Percentiles rank a stretch among this genome's conserved stretches.
Conservation (phyloP, 371 early-diverging fungal genomes). For the Mycotypha africana region DNA sequence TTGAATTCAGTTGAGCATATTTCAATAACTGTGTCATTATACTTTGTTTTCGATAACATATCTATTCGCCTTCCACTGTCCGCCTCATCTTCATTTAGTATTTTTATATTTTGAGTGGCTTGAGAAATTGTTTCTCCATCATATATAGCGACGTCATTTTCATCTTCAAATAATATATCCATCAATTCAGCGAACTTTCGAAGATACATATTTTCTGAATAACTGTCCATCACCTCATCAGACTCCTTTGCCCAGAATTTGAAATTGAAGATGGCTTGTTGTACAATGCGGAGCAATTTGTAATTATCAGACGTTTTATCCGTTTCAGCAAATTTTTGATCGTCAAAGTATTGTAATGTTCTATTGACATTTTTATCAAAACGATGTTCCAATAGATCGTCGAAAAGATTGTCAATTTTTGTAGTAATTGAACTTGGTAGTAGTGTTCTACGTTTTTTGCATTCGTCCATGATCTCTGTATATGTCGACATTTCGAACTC, state of each 20-base stretch:
- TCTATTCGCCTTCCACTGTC: slow-evolving; percentile 11
- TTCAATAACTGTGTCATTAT: slow-evolving; percentile 13
- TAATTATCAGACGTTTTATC: slow-evolving; percentile 15
- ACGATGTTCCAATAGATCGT: slow-evolving; percentile 11
- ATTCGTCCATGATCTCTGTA: slow-evolving; percentile 15
- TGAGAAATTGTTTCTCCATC: slow-evolving; percentile 13
- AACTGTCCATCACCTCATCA: slow-evolving; percentile 14
- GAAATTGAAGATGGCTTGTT: slow-evolving; percentile 13
- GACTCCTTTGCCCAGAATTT: slow-evolving; percentile 11
- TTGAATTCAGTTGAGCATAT: slow-evolving; percentile 14
- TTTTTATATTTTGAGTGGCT: slow-evolving; percentile 7
- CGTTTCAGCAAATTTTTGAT: slow-evolving; percentile 9
- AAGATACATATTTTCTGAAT: slow-evolving; percentile 15
- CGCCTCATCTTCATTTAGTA: slow-evolving; percentile 11
- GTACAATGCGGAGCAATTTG: slow-evolving; percentile 11
- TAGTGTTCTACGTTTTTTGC: slow-evolving; percentile 11
- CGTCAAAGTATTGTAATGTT: slow-evolving; percentile 17
- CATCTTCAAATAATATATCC: slow-evolving; percentile 18
- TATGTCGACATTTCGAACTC: slow-evolving; percentile 8
- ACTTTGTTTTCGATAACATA: slow-evolving; percentile 13
- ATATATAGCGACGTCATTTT: slow-evolving; percentile 14
- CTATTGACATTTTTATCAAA: slow-evolving; percentile 13
- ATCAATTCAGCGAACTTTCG: slow-evolving; percentile 13
- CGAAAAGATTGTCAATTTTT: slow-evolving; percentile 12
- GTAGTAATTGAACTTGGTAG: slow-evolving; percentile 11